Conservation (phyloP, 495 filamentous ascomycete genomes). For the Neurospora sp. region DNA sequence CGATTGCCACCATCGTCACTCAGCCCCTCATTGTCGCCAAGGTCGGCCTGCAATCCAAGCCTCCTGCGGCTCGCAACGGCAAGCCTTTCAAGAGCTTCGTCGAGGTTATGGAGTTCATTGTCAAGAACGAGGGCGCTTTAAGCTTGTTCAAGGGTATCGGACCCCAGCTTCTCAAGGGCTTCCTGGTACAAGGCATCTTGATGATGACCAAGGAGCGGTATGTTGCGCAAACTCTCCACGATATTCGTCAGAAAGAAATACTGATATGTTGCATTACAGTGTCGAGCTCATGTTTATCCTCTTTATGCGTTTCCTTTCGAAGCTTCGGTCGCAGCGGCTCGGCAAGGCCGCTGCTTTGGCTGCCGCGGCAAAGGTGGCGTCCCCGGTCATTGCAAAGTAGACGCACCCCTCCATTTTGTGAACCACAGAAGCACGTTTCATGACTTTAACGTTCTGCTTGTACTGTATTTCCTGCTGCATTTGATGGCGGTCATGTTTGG, state of each 20-base stretch:
- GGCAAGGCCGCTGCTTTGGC: conserved; percentile 52
- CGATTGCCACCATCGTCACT: conserved; percentile 81
- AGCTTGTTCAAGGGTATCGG: conserved; percentile 95
- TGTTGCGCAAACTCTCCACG: conserved; percentile 13
- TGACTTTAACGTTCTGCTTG: background rate
- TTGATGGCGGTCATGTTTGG: background rate
- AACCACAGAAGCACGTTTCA: background rate
- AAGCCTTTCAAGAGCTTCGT: conserved; percentile 92
- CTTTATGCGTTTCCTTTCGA: conserved; percentile 70
- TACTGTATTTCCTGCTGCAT: conserved; percentile 2
- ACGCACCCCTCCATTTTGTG: background rate
- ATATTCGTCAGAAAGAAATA: background rate
- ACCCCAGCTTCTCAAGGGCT: conserved; percentile 84
- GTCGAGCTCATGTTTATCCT: conserved; percentile 86
- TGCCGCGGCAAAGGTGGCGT: conserved; percentile 36
- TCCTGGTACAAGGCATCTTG: conserved; percentile 86
- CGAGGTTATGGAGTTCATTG: conserved; percentile 90
- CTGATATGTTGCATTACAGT: conserved; percentile 35
- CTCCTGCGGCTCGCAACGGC: conserved; percentile 70
- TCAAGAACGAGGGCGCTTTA: conserved; percentile 72
- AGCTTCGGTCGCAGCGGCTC: conserved; percentile 60
- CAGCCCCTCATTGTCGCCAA: conserved; percentile 98
- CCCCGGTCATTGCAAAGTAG: conserved; percentile 39
- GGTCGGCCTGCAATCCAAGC: conserved; percentile 88
- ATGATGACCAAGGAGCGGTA: conserved; percentile 99